These are phyloP conservation scores for Zelonia costaricensis DNA, from an alignment of 208 protist species.

Conservation along the genomic window DNA sequence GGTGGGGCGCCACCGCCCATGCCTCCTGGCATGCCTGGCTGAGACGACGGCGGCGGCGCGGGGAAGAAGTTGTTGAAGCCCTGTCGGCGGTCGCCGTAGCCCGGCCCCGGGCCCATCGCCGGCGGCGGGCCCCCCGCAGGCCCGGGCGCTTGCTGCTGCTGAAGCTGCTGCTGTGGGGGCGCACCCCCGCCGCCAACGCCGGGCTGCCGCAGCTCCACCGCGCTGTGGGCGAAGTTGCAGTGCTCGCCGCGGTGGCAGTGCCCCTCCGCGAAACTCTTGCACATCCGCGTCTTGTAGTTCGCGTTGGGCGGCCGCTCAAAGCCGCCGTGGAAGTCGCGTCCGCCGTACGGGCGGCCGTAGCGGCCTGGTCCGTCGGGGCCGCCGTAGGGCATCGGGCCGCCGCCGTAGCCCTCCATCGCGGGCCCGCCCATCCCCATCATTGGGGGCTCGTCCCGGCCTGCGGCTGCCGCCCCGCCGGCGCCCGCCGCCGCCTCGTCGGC, in stretches of 20 bases:
- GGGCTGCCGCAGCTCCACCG: slow-evolving; percentile 47
- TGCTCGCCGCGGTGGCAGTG: slow-evolving; percentile 59
- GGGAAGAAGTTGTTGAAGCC: background rate
- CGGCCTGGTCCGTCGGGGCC: slow-evolving; percentile 1
- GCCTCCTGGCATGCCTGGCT: no score
- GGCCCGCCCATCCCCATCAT: slow-evolving; percentile 1
- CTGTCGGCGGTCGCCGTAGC: slow-evolving; percentile 5
- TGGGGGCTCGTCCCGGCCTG: background rate
- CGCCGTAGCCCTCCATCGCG: slow-evolving; percentile 18
- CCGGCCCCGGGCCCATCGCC: background rate
- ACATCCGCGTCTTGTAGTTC: slow-evolving; percentile 75
- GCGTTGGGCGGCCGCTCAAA: slow-evolving; percentile 11
- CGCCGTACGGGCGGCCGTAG: slow-evolving; percentile 5
- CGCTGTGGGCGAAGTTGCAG: slow-evolving; percentile 87
- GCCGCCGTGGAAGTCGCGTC: slow-evolving; percentile 6
- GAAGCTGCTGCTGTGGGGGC: background rate
- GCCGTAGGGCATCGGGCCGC: slow-evolving; percentile 1
- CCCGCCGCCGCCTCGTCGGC: background rate
- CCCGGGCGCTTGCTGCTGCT: background rate
- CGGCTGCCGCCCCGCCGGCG: slow-evolving; percentile 6
- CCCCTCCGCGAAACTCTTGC: slow-evolving; percentile 74
- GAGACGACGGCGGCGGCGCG: background rate
- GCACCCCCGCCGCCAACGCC: slow-evolving; percentile 2
- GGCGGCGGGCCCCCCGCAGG: background rate
- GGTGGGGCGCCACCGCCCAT: background rate